Evolutionary conservation across 2,329 filamentous ascomycete species (phyloP).

Genomic region (Monilinia fructicola): DNA sequence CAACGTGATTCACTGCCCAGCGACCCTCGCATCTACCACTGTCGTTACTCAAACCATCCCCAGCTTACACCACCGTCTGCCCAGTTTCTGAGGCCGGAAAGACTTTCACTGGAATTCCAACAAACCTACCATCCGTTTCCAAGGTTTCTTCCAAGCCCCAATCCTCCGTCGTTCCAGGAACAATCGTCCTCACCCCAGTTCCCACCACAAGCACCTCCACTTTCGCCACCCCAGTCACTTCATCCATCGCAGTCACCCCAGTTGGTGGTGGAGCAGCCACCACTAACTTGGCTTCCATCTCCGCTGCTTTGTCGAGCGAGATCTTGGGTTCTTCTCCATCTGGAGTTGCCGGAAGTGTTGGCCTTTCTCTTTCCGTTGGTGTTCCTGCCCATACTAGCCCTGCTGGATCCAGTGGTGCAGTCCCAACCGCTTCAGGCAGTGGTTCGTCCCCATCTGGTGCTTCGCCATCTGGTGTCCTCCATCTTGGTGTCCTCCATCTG

Average conservation of each 20-base stretch:
- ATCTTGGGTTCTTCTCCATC: background rate
- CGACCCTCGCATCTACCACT: slow-evolving; percentile 17
- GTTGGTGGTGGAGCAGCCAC: background rate
- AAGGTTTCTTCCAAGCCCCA: too few species aligned
- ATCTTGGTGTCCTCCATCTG: background rate
- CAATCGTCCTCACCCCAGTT: too few species aligned
- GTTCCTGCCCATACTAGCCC: background rate
- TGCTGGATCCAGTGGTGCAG: background rate
- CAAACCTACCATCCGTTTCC: background rate
- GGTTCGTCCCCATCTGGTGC: background rate
- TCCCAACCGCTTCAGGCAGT: background rate
- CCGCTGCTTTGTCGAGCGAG: slow-evolving; percentile 1
- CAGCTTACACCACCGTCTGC: slow-evolving; percentile 30
- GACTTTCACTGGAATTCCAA: too few species aligned
- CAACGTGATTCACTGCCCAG: slow-evolving; percentile 30
- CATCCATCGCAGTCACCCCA: background rate
- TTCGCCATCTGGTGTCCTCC: background rate
- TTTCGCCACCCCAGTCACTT: too few species aligned
- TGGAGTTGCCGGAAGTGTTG: background rate
- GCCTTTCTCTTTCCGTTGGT: background rate
- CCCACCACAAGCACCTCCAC: too few species aligned
- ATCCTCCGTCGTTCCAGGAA: too few species aligned
- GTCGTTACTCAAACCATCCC: slow-evolving; percentile 26
- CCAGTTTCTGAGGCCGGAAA: slow-evolving; percentile 20
- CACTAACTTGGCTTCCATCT: slow-evolving; percentile 11